These are phyloP conservation scores for Tetrahymena thermophila DNA, from an alignment of 73 alveolate genomes.

Conservation along the genomic window DNA sequence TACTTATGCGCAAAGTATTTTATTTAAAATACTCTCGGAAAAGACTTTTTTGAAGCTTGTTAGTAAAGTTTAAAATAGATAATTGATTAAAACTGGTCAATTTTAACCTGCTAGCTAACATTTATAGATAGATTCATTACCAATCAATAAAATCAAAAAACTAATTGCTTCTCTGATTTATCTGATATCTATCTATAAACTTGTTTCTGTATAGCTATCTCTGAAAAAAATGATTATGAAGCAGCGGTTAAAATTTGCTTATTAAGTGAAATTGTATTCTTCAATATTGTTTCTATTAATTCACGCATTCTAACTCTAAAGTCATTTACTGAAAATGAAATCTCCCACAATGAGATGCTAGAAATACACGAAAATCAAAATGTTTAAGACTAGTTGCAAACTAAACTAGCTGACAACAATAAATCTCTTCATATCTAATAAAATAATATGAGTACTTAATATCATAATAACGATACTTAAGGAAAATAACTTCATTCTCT, in stretches of 20 bases:
- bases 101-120: background rate
- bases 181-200: background rate
- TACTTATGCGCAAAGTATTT: background rate
- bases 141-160: background rate
- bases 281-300: background rate
- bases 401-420: no score
- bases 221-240: background rate
- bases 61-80: background rate
- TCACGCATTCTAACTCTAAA: background rate
- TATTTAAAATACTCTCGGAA: background rate
- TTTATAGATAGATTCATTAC: background rate
- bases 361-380: background rate
- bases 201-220: background rate
- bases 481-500: background rate
- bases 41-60: background rate
- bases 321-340: background rate
- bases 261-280: background rate
- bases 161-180: background rate
- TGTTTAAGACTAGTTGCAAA: no score
- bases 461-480: background rate
- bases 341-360: background rate
- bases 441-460: no score
- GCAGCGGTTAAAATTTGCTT: background rate
- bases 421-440: no score
- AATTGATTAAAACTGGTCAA: background rate